phyloP scores from a whole-genome alignment of 768 basidiomycete genomes.

The Pseudohyphozyma bogoriensis region DNA sequence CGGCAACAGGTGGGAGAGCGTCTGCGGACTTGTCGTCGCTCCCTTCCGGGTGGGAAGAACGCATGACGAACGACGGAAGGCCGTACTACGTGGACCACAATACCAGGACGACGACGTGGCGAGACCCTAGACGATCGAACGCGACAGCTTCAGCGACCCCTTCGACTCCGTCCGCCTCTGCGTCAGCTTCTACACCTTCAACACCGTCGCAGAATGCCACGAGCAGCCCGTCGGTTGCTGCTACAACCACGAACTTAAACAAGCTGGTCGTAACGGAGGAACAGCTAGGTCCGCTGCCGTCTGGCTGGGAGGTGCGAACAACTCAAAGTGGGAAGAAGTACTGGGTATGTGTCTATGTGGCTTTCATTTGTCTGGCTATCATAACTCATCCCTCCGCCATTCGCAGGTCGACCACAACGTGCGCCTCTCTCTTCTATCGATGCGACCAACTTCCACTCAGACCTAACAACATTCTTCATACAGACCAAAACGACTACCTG shows the following conservation, averaged over 20 bases:
- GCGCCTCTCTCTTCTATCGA: not conserved
- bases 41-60: conserved; percentile 95
- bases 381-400: not conserved
- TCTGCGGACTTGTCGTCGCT: conserved; percentile 60
- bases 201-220: not conserved
- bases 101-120: conserved; percentile 98
- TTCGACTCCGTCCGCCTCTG: not conserved
- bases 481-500: conserved; percentile 84
- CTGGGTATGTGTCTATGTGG: conserved; percentile 19
- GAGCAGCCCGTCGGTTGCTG: not conserved
- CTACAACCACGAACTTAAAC: not conserved
- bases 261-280: conserved; percentile 7
- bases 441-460: too few species aligned
- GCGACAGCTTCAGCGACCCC: conserved; percentile 82
- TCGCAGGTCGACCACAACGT: conserved; percentile 96
- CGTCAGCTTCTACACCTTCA: not conserved
- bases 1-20: not conserved
- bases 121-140: conserved; percentile 89
- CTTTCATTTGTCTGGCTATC: not conserved
- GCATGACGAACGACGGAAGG: conserved; percentile 90
- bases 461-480: not conserved
- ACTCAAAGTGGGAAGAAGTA: conserved; percentile 94
- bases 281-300: conserved; percentile 88
- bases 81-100: conserved; percentile 99
- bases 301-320: conserved; percentile 98